Evolutionary conservation across 441 rosid genomes (phyloP), one percentile per base, ranked within the genome.

Genomic region (California macrophylla): DNA sequence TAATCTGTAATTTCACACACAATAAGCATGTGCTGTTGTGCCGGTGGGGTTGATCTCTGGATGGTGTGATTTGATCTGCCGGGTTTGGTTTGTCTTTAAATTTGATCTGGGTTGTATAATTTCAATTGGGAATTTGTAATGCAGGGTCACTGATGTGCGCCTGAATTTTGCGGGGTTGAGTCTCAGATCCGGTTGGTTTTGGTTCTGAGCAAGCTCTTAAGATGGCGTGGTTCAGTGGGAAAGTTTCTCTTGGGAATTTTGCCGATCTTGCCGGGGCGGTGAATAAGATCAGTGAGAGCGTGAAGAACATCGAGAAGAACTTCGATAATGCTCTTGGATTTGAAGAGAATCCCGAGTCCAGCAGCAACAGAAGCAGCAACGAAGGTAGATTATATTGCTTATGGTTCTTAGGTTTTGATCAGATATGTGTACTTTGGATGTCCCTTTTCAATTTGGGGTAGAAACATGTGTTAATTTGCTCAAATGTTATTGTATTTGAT

Each of bases 141-240:
- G 77, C 82, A 77, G 86, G 81, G 47, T 77, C 69, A 70, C 28
- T 71, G 67, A 78, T 81, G 84, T 23, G 28, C 63, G 66, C 73
- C 78, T 78, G 77, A 71, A 66, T 78, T 28, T 56, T 21, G 62
- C 28, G 62, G 62, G 71, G 75, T 74, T 52, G 80, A 78, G 40
- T 47, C 6, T 54, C 61, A 54, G 61, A 54, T 54, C 13, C 29
- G 63, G 29, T 23, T 58, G n/a, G 12, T 56, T 56, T 56, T 56
- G 6, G 63, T 58, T 58, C 63, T 23, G 63, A 66, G 30, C 63
- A 58, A 40, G 66, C 66, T 69, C 29, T 71, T 56, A 69, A 32
- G 52, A 94, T 94, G 99, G 96, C 99, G 79, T 94, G 99, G 99
- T 94, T 94, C 83, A 81, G 98, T 75, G 96, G 91, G 73, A 90